These are phyloP conservation scores for Amphichorda felina DNA, from an alignment of 2,329 filamentous ascomycete genomes.

Conservation along the genomic window DNA sequence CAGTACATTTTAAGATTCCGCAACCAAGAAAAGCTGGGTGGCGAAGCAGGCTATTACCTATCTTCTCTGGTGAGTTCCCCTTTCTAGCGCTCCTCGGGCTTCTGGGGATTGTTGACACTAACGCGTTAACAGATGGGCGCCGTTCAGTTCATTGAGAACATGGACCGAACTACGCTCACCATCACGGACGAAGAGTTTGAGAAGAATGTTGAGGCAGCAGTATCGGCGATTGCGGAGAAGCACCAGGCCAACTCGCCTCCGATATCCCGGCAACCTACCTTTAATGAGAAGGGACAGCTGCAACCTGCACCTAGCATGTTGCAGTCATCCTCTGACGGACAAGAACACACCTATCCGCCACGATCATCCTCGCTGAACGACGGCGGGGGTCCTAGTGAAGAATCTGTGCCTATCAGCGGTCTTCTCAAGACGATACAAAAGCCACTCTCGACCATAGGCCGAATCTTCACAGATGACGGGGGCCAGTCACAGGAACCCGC, in stretches of 20 bases:
- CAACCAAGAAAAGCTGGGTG: conserved; percentile 92
- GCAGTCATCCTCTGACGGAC: conserved; percentile 31
- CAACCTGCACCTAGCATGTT: conserved; percentile 9
- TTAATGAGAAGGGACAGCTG: conserved; percentile 30
- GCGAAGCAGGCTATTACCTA: conserved; percentile 97
- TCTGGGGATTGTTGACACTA: no score
- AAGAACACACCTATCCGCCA: conserved; percentile 26
- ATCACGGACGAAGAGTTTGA: conserved; percentile 95
- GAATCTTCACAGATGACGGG: conserved; percentile 74
- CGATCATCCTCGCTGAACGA: conserved; percentile 3
- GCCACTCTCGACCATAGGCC: conserved; percentile 80
- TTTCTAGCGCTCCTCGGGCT: no score
- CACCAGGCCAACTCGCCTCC: conserved; percentile 37
- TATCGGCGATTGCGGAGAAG: conserved; percentile 89
- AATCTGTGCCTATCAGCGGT: conserved; percentile 72
- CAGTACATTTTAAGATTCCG: conserved; percentile 96
- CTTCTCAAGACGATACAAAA: conserved; percentile 83
- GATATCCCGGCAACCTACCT: conserved; percentile 30
- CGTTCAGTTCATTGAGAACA: conserved; percentile 91
- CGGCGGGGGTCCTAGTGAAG: conserved; percentile 44
- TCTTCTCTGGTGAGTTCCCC: conserved; percentile 64
- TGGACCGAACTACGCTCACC: conserved; percentile 87
- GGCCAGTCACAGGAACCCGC: conserved; percentile 21
- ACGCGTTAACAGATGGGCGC: conserved; percentile 58
- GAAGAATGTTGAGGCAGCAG: conserved; percentile 87